Base-by-base conservation (phyloP, 1,139 yeast genomes). In the Pichia sp. region DNA sequence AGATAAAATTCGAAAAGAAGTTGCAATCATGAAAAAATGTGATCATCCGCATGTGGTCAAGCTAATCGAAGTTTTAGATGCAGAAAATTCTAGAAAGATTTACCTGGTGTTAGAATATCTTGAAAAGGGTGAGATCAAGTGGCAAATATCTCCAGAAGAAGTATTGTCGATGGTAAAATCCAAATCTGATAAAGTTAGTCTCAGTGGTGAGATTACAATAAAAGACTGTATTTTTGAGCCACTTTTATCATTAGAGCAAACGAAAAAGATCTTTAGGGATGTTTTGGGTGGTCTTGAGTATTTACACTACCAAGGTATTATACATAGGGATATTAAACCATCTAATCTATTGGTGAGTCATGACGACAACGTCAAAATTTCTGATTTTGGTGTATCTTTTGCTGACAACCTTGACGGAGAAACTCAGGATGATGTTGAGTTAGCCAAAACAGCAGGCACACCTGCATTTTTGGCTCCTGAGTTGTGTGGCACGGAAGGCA, bases 271-370 rank as follows among this genome's bases (percentile, higher is more conserved):
- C 36, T 86, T 93, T 64, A 77, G 97, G 59, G 97, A 95, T 63
- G 96, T 92, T 11, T 77, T 92, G 4, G 75, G 88, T 40, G 99
- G 99, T 0, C 75, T 95, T 50, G 99, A 95, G 69, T 95, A 95
- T 70, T 72, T 95, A 61, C 99, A 95, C 72, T 77, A 84, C 64
- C 96, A 90, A 69, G 97, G 97, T 5, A 90, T 95, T 54, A 89
- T 95, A 19, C 99, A 95, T 70, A 80, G 99, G 57, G 99, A 95
- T 70, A 93, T 95, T 15, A 95, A 95, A 68, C 99, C 99, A 0
- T 97, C 99, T 2, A 95, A 95, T 67, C 72, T 95, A 57, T 76
- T 95, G 54, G 83, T 90, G 4, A 79, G 89, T 42, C 76, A 81
- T 19, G 85, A 87, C 61, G 84, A 86, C 54, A 76, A 79, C 5